Conservation (phyloP, 169 alveolate genomes). For the Theileria annulata region DNA sequence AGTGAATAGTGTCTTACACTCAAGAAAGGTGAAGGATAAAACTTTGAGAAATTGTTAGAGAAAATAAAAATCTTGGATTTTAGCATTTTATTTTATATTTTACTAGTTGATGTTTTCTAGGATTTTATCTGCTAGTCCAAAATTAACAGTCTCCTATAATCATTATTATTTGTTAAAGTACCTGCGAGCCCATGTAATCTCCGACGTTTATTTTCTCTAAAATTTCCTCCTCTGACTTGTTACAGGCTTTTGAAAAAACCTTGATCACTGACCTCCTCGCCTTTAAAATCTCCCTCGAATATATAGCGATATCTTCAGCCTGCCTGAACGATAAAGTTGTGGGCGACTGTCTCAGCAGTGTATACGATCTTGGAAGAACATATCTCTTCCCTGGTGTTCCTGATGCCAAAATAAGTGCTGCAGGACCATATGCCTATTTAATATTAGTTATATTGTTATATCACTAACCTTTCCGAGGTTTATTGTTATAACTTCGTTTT, state of each 20-base stretch:
- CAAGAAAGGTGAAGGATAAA: neutral
- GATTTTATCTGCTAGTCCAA: constrained; percentile 57
- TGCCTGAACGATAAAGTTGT: constrained; percentile 65
- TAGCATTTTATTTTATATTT: neutral
- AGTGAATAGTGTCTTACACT: neutral
- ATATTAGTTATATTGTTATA: constrained; percentile 25
- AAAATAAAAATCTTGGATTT: neutral
- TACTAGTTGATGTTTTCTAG: constrained; percentile 12
- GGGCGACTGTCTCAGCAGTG: constrained; percentile 69
- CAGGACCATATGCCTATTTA: constrained; percentile 72
- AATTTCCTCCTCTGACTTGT: constrained; percentile 29
- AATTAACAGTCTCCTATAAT: constrained; percentile 36
- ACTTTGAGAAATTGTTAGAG: neutral
- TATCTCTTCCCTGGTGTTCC: constrained; percentile 73
- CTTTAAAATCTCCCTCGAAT: constrained; percentile 70
- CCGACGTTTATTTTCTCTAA: constrained; percentile 22
- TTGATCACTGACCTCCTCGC: constrained; percentile 62
- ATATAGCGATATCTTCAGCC: constrained; percentile 72
- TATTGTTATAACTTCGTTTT: constrained; percentile 47
- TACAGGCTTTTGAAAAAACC: constrained; percentile 63
- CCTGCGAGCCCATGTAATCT: constrained; percentile 38
- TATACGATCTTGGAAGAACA: constrained; percentile 69
- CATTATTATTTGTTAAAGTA: neutral
- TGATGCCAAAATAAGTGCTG: constrained; percentile 69
- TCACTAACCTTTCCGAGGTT: constrained; percentile 55